Conservation (phyloP, 2,329 filamentous ascomycete genomes). For the Penicillium hesseltinei region DNA sequence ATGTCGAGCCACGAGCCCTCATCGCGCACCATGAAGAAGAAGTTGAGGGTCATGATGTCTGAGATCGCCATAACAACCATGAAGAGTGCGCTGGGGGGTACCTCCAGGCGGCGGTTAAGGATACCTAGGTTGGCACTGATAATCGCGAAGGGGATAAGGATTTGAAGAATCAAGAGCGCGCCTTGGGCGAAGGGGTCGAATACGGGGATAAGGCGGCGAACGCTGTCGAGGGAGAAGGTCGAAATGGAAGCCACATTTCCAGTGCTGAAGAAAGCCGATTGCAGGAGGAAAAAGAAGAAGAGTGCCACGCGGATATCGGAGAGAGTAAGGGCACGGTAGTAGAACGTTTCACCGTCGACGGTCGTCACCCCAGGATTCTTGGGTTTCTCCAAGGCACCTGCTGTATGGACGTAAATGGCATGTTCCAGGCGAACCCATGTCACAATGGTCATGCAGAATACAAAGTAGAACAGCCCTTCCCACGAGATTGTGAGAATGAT, state of each 20-base stretch:
- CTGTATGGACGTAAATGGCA: conserved; percentile 57
- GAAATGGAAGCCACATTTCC: conserved; percentile 94
- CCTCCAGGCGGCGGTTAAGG: conserved; percentile 76
- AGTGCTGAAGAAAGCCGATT: conserved; percentile 95
- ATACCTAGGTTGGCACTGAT: conserved; percentile 94
- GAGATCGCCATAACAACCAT: conserved; percentile 91
- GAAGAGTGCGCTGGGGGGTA: conserved; percentile 85
- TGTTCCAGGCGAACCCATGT: conserved; percentile 93
- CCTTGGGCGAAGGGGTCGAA: conserved; percentile 94
- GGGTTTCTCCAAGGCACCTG: conserved; percentile 31
- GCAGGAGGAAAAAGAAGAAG: conserved; percentile 92
- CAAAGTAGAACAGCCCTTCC: conserved; percentile 92
- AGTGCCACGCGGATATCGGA: conserved; percentile 85
- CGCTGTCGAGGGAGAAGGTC: conserved; percentile 88
- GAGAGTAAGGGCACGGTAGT: conserved; percentile 68
- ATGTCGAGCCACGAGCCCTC: conserved; percentile 98
- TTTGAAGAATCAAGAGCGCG: conserved; percentile 79
- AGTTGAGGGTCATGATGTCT: conserved; percentile 88
- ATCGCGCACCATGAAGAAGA: conserved; percentile 97
- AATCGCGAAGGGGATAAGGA: conserved; percentile 89
- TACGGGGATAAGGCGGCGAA: conserved; percentile 79
- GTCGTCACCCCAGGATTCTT: conserved; percentile 35
- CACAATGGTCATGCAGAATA: conserved; percentile 77
- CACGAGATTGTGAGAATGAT: conserved; percentile 97
- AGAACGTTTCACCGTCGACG: conserved; percentile 32